Percentiles rank a stretch among this genome's conserved stretches.
These are phyloP conservation scores for Plasmodium reichenowi DNA, from an alignment of 169 alveolate species.

Conservation along the genomic window DNA sequence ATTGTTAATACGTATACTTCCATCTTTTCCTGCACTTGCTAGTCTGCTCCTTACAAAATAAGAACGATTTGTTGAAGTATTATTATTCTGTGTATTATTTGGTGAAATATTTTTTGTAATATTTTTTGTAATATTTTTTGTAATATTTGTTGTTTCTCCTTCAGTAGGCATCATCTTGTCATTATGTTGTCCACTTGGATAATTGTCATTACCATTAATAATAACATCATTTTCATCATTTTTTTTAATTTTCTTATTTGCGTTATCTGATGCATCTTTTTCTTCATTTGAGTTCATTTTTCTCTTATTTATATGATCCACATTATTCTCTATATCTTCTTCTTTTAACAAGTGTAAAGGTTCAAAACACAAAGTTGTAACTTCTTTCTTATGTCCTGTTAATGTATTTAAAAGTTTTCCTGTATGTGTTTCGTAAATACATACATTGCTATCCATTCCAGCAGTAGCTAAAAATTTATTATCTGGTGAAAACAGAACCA, in stretches of 20 bases:
- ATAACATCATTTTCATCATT: background rate
- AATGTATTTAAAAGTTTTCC: slow-evolving; percentile 74
- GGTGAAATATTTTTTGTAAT: too few relatives aligned
- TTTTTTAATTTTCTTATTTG: background rate
- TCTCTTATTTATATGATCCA: slow-evolving; percentile 1
- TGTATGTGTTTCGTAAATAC: slow-evolving; percentile 89
- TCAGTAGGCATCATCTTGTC: background rate
- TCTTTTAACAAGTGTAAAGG: slow-evolving; percentile 89
- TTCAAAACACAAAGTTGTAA: slow-evolving; percentile 90
- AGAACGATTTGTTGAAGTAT: background rate
- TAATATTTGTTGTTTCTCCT: background rate
- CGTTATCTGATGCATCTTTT: background rate
- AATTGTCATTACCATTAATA: background rate
- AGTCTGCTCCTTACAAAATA: slow-evolving; percentile 57
- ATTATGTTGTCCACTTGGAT: background rate
- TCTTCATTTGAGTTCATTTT: background rate
- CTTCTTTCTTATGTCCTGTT: slow-evolving; percentile 81
- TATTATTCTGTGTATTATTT: background rate
- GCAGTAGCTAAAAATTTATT: slow-evolving; percentile 92
- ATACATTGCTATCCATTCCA: slow-evolving; percentile 92
- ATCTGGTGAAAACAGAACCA: slow-evolving; percentile 96
- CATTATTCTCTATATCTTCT: slow-evolving; percentile 22
- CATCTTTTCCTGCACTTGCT: slow-evolving; percentile 90
- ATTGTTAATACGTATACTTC: slow-evolving; percentile 94
- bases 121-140: background rate